Percentiles rank a stretch among this genome's conserved stretches.
phyloP scores from a whole-genome alignment of 2,329 filamentous ascomycete genomes.

The Stachybotrys elegans region DNA sequence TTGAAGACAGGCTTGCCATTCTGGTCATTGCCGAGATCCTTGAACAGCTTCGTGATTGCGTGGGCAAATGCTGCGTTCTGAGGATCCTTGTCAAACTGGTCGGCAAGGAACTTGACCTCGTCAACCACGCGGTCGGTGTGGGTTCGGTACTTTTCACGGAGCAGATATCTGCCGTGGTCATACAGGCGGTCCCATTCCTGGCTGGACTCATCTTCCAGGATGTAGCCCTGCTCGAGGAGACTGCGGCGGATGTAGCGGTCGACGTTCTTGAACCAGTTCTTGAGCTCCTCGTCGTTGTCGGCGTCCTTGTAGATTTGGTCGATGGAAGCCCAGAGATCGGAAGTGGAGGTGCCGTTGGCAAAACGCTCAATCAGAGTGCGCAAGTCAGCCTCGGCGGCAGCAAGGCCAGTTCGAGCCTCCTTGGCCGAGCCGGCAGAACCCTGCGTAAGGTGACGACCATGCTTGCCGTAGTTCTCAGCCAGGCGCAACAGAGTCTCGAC shows the following conservation, averaged over 20 bases:
- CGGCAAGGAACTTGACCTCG: slow-evolving; percentile 82
- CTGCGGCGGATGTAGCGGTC: slow-evolving; percentile 76
- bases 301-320: slow-evolving; percentile 83
- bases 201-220: slow-evolving; percentile 75
- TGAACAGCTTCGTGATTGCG: slow-evolving; percentile 79
- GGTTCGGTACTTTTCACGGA: slow-evolving; percentile 80
- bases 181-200: slow-evolving; percentile 80
- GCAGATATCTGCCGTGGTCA: slow-evolving; percentile 78
- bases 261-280: slow-evolving; percentile 79
- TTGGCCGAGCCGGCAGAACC: slow-evolving; percentile 65
- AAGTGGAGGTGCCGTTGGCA: slow-evolving; percentile 85
- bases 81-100: slow-evolving; percentile 84
- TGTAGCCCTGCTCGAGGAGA: slow-evolving; percentile 84
- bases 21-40: slow-evolving; percentile 78
- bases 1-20: slow-evolving; percentile 87
- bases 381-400: slow-evolving; percentile 68
- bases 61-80: slow-evolving; percentile 78
- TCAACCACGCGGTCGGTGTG: slow-evolving; percentile 85
- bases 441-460: slow-evolving; percentile 60
- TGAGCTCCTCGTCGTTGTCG: slow-evolving; percentile 79
- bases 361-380: slow-evolving; percentile 89
- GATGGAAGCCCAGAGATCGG: slow-evolving; percentile 81
- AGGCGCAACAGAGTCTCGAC: slow-evolving; percentile 80
- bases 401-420: slow-evolving; percentile 64
- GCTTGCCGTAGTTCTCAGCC: slow-evolving; percentile 78